Conservation (phyloP, 768 basidiomycete species). For the Lactifluus rugatus region DNA sequence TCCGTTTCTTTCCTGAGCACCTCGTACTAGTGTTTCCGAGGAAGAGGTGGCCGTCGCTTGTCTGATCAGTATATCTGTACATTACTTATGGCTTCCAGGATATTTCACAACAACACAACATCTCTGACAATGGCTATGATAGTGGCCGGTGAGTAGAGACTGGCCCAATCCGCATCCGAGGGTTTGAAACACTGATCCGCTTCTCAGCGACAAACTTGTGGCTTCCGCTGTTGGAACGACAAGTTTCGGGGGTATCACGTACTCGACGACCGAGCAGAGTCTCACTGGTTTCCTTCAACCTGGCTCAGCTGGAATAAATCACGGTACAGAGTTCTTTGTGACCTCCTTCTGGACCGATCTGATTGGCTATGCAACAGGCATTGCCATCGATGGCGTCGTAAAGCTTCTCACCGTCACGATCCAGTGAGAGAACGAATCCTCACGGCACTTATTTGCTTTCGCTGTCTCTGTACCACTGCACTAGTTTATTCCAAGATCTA, state of each 20-base stretch:
- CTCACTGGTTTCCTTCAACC: conserved; percentile 42
- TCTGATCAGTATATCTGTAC: background rate
- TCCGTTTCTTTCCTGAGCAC: background rate
- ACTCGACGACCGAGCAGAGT: conserved; percentile 35
- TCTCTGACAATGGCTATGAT: conserved; percentile 41
- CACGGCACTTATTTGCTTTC: background rate
- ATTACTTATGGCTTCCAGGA: conserved; percentile 20
- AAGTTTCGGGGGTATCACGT: conserved; percentile 35
- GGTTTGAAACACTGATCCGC: background rate
- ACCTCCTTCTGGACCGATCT: background rate
- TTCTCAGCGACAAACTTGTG: conserved; percentile 32
- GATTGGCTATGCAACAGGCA: conserved; percentile 34
- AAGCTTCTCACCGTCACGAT: conserved; percentile 43
- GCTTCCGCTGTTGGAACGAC: conserved; percentile 30
- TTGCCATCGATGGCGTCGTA: conserved; percentile 50
- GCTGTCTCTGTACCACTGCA: background rate
- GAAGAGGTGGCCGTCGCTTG: conserved; percentile 30
- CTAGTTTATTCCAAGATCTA: no score
- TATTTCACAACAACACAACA: conserved; percentile 30
- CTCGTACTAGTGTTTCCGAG: conserved; percentile 33
- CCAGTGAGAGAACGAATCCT: conserved; percentile 18
- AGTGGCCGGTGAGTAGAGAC: conserved; percentile 32
- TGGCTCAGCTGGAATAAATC: conserved; percentile 40
- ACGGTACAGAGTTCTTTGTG: conserved; percentile 27
- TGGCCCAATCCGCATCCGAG: background rate